Evolutionary conservation across 1,139 yeast species (phyloP), one percentile per base, ranked within the genome.

Genomic region (Yamadazyma dendronema): DNA sequence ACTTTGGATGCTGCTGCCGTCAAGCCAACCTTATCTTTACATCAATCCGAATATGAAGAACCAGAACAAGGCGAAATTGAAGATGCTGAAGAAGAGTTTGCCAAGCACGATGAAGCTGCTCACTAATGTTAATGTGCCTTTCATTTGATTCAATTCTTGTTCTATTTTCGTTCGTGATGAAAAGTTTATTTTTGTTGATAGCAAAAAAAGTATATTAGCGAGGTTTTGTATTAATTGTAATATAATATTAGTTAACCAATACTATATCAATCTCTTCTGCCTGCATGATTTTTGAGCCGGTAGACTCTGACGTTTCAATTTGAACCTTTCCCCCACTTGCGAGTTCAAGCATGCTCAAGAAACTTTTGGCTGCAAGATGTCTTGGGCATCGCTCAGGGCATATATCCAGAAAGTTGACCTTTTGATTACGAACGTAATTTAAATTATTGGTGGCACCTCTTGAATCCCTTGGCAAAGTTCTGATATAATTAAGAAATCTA

Each of bases 1-100:
- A 92, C 97, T 52, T 77, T 89, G 59, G 97, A 90, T 68, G 79
- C 87, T 55, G 96, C 97, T 51, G 89, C 82, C 52, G 96, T 90
- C 56, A 90, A 86, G 77, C 97, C 97, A 54, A 81, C 96, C 46
- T 77, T 90, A 58, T 84, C 95, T 38, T 81, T 89, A 61, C 89
- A 86, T 65, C 90, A 87, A 60, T 84, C 77, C 39, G 83, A 78
- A 48, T 81, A 78, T 51, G 81, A 74, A 39, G 85, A 79, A 47
- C 82, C 77, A 39, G 80, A 70, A 47, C 73, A 76, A 50, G 81
- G 67, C 40, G 77, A 73, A 53, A 70, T 57, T 36, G 74, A 73
- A 57, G 76, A 69, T 41, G 80, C 72, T 46, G 79, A 65, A 31
- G 71, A 62, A 49, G 72, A 66, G 48, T 64, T 65, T 41, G 67